phyloP scores from a whole-genome alignment of 495 filamentous ascomycete genomes.

The Copromyces sp. region DNA sequence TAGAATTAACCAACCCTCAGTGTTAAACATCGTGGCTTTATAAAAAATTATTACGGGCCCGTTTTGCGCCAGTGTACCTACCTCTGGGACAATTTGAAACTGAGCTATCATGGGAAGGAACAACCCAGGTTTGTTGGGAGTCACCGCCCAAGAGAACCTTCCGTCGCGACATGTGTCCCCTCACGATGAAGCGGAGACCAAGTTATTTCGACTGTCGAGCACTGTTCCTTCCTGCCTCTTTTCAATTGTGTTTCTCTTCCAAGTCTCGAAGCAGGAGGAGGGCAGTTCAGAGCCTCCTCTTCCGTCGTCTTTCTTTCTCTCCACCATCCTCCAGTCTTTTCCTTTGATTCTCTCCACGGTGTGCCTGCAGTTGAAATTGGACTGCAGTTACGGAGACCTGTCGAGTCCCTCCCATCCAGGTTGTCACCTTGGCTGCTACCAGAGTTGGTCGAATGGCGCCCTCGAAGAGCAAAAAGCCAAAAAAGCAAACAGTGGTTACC shows the following conservation, averaged over 20 bases:
- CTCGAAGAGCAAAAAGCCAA: neutral
- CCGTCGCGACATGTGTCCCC: neutral
- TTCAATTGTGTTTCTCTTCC: neutral
- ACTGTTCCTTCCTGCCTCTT: neutral
- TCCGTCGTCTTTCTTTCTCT: neutral
- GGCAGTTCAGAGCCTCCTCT: neutral
- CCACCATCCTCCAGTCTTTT: neutral
- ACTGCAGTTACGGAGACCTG: neutral
- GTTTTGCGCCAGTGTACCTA: neutral
- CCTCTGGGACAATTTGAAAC: neutral
- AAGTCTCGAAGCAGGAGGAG: neutral
- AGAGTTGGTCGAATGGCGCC: slow-evolving; percentile 2
- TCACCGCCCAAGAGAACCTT: neutral
- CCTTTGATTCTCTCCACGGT: neutral
- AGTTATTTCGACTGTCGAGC: neutral
- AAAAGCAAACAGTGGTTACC: slow-evolving; percentile 3
- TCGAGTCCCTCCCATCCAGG: neutral
- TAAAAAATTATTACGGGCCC: neutral
- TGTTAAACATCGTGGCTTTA: neutral
- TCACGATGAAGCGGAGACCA: neutral
- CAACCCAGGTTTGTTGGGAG: neutral
- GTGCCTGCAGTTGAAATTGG: neutral
- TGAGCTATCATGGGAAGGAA: neutral
- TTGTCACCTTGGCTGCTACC: neutral
- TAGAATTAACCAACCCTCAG: neutral